A percentile compares a stretch with the other conserved stretches of the same genome.
Evolutionary conservation across 768 basidiomycete species (phyloP).

Genomic region (Porpolomopsis calyptriformis): DNA sequence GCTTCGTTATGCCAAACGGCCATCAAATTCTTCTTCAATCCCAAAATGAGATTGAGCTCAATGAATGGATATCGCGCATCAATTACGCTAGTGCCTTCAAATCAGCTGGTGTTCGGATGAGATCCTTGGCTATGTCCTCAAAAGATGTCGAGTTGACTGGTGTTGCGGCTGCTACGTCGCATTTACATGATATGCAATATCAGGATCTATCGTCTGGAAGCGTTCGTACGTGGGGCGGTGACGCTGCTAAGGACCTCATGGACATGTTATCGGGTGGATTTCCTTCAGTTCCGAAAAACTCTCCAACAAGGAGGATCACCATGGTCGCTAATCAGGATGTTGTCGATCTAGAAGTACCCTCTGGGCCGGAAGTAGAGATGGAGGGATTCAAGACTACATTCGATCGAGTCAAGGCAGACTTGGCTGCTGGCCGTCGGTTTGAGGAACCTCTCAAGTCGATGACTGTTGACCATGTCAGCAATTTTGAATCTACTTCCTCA

Average conservation of each 20-base stretch:
- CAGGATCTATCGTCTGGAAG: conserved; percentile 15
- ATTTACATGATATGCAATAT: conserved; percentile 56
- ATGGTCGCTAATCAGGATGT: conserved; percentile 15
- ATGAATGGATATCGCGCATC: conserved; percentile 84
- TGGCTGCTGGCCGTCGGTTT: conserved; percentile 43
- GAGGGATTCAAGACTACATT: conserved; percentile 52
- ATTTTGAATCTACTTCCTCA: conserved; percentile 3
- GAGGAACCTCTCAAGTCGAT: conserved; percentile 15
- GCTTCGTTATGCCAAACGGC: conserved; percentile 64
- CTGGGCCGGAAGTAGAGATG: conserved; percentile 47
- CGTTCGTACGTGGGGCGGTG: conserved; percentile 33
- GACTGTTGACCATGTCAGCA: neutral
- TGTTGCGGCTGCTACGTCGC: conserved; percentile 76
- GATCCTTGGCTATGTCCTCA: conserved; percentile 57
- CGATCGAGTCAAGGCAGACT: conserved; percentile 75
- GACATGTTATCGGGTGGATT: conserved; percentile 28
- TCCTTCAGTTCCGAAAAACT: conserved; percentile 15
- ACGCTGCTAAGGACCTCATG: conserved; percentile 30
- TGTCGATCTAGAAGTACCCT: conserved; percentile 34
- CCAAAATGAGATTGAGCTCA: conserved; percentile 56
- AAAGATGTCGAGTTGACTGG: conserved; percentile 70
- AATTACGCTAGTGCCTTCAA: conserved; percentile 95
- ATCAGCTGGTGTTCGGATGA: conserved; percentile 71
- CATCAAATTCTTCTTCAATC: conserved; percentile 79
- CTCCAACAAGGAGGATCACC: conserved; percentile 21